Evolutionary conservation across 371 early-diverging fungal genomes (phyloP).

Genomic region (Circinella umbellata): DNA sequence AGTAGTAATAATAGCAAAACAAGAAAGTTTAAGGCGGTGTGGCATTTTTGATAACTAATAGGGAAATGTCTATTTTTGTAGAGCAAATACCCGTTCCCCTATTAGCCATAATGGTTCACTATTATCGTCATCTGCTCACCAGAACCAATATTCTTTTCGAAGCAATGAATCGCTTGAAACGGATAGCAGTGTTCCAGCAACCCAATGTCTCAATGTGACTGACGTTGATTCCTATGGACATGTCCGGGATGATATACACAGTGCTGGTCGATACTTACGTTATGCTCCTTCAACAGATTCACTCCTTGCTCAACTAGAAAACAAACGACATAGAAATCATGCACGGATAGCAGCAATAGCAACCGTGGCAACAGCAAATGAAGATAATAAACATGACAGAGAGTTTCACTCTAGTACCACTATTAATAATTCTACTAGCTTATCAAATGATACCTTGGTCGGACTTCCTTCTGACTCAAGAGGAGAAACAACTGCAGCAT

Average conservation of each 20-base stretch:
- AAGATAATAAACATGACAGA: not conserved
- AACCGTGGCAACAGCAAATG: no score
- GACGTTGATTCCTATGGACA: constrained; percentile 68
- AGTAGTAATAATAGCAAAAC: not conserved
- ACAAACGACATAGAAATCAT: constrained; percentile 43
- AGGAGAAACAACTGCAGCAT: constrained; percentile 1
- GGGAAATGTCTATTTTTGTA: no score
- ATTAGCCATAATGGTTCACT: no score
- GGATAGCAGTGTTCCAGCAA: not conserved
- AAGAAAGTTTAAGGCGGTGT: no score
- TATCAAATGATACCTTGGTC: constrained; percentile 22
- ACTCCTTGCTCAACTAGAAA: constrained; percentile 68
- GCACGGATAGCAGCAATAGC: no score
- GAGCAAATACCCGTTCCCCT: no score
- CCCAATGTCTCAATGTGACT: constrained; percentile 16
- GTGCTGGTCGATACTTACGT: constrained; percentile 69
- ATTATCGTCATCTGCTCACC: not conserved
- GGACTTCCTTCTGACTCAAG: not conserved
- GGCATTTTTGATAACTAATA: no score
- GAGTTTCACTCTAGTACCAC: not conserved
- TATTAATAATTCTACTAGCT: not conserved
- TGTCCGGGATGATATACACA: constrained; percentile 56
- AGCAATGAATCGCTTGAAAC: constrained; percentile 1
- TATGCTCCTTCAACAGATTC: constrained; percentile 80
- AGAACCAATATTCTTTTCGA: not conserved